A percentile compares a stretch with the other conserved stretches of the same genome.
Conservation (phyloP, 2,329 filamentous ascomycete species). For the Colletotrichum salicis region DNA sequence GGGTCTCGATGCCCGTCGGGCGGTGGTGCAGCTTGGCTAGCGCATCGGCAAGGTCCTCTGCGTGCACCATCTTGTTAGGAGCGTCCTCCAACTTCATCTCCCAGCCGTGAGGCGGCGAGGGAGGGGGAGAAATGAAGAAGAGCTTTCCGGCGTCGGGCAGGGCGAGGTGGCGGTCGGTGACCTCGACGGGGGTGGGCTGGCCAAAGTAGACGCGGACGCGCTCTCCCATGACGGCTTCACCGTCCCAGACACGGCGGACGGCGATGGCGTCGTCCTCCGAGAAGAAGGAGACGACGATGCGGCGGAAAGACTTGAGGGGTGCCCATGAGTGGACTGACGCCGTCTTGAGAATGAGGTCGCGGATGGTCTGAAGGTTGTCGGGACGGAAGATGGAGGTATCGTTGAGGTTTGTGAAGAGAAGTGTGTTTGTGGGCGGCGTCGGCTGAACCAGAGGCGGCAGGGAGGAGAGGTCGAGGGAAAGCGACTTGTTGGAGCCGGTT, state of each 20-base stretch:
- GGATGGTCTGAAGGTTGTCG: conserved; percentile 78
- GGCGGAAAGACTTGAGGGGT: conserved; percentile 83
- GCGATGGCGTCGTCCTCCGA: conserved; percentile 74
- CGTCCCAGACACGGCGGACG: conserved; percentile 79
- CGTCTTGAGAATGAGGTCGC: conserved; percentile 74
- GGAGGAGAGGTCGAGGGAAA: conserved; percentile 79
- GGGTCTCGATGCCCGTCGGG: conserved; percentile 44
- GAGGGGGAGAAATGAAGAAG: conserved; percentile 78
- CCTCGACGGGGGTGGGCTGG: conserved; percentile 66
- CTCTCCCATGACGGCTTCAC: conserved; percentile 77
- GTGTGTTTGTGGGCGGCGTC: conserved; percentile 83
- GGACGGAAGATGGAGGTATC: conserved; percentile 79
- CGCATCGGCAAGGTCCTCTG: conserved; percentile 75
- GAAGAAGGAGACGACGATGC: conserved; percentile 84
- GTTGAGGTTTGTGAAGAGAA: conserved; percentile 84
- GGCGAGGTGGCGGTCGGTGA: conserved; percentile 68
- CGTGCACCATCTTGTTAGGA: conserved; percentile 76
- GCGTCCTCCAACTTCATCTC: conserved; percentile 75
- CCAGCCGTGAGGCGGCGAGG: conserved; percentile 76
- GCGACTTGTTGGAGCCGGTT: conserved; percentile 57
- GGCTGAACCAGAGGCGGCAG: conserved; percentile 76
- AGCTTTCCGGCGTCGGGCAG: conserved; percentile 76
- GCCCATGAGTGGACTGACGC: conserved; percentile 81
- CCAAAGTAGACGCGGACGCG: conserved; percentile 77
- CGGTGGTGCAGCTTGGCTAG: conserved; percentile 69